A percentile compares a stretch with the other conserved stretches of the same genome.
Conservation (phyloP, 805 yeast genomes). For the Monosporozyma aerobia region DNA sequence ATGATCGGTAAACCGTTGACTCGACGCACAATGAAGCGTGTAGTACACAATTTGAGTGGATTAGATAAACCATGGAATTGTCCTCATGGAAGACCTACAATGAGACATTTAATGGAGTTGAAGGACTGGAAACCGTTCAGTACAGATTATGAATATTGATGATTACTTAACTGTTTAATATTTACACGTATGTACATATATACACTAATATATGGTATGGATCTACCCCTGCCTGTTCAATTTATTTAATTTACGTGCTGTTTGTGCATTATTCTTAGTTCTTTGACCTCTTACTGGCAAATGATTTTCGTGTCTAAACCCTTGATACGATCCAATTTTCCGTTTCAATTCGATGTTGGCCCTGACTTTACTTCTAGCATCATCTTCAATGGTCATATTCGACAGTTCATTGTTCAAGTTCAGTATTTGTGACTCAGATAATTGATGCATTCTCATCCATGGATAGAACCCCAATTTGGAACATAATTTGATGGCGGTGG, state of each 20-base stretch:
- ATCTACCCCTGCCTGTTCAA: constrained; percentile 49
- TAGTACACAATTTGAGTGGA: constrained; percentile 58
- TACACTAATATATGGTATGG: background rate
- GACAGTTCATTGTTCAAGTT: constrained; percentile 81
- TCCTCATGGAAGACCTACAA: constrained; percentile 97
- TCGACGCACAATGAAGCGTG: constrained; percentile 48
- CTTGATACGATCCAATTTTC: constrained; percentile 75
- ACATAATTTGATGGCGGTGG: constrained; percentile 66
- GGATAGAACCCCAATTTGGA: constrained; percentile 89
- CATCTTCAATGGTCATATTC: constrained; percentile 73
- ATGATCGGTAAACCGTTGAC: constrained; percentile 82
- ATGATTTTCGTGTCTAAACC: constrained; percentile 82
- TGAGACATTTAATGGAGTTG: constrained; percentile 75
- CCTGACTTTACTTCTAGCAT: constrained; percentile 60
- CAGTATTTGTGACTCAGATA: constrained; percentile 79
- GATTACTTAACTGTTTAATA: background rate
- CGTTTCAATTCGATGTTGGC: constrained; percentile 74
- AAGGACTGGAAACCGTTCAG: constrained; percentile 37
- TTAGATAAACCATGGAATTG: constrained; percentile 93
- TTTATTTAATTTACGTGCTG: constrained; percentile 79
- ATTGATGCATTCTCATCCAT: constrained; percentile 86
- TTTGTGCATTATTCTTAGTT: constrained; percentile 82
- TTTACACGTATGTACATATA: background rate
- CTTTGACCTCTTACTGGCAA: constrained; percentile 82
- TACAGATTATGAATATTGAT: constrained; percentile 32